A percentile compares a stretch with the other conserved stretches of the same genome.
phyloP scores from a whole-genome alignment of 805 yeast genomes.

The Lipomyces lipofer region DNA sequence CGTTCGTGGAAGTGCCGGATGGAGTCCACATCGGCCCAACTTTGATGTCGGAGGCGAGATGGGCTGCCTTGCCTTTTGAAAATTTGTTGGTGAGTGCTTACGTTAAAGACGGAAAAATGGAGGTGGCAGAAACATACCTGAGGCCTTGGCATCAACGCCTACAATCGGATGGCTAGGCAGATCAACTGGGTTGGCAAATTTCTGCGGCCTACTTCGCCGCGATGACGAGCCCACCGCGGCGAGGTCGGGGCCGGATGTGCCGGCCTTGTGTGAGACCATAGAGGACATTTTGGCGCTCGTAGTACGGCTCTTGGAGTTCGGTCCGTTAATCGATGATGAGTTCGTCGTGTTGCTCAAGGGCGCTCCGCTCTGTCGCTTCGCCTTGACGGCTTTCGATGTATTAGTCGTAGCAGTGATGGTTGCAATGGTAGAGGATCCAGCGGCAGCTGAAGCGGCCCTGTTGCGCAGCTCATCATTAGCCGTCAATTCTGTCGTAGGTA shows the following conservation, averaged over 20 bases:
- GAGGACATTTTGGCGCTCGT: background rate
- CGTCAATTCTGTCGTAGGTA: slow-evolving; percentile 5
- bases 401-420: slow-evolving; percentile 1
- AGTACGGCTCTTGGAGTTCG: background rate
- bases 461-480: slow-evolving; percentile 2
- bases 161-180: slow-evolving; percentile 24
- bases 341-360: too few species aligned
- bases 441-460: slow-evolving; percentile 6
- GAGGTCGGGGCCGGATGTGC: background rate
- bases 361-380: too few species aligned
- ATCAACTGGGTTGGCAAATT: slow-evolving; percentile 20
- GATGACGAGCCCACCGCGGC: background rate
- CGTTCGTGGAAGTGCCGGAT: slow-evolving; percentile 28
- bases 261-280: too few species aligned
- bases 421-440: background rate
- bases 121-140: slow-evolving; percentile 17
- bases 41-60: slow-evolving; percentile 11
- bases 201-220: slow-evolving; percentile 5
- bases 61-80: slow-evolving; percentile 21
- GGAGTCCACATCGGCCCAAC: slow-evolving; percentile 23
- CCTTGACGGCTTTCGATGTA: too few species aligned
- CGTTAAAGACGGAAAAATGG: background rate
- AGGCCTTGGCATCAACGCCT: slow-evolving; percentile 15
- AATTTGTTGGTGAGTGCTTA: background rate
- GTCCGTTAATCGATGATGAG: too few species aligned